These are phyloP conservation scores for Lolium perenne DNA, from an alignment of 176 grass and related monocot species.

Conservation along the genomic window DNA sequence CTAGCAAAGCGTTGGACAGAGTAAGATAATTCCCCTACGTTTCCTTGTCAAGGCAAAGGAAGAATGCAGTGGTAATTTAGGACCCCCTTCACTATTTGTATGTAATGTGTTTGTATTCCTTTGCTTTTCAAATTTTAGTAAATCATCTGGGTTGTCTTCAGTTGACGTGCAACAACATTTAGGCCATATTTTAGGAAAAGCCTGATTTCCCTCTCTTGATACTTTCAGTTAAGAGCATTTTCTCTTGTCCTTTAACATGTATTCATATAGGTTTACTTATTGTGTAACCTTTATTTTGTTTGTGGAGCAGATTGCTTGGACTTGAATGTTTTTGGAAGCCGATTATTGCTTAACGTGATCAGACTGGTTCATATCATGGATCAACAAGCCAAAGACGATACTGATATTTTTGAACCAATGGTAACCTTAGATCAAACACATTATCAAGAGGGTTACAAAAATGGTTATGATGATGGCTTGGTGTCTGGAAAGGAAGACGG, in stretches of 20 bases:
- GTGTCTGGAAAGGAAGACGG: conserved; percentile 69
- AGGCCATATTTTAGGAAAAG: neutral
- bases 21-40: neutral
- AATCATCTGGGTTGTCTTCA: conserved; percentile 13
- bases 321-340: neutral
- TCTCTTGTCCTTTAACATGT: neutral
- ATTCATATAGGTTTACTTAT: neutral
- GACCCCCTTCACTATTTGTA: neutral
- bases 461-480: conserved; percentile 71
- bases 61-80: neutral
- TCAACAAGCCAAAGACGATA: conserved; percentile 24
- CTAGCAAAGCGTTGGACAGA: neutral
- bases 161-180: neutral
- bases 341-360: neutral
- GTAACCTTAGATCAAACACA: conserved; percentile 73
- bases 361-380: conserved; percentile 54
- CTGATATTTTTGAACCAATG: conserved; percentile 64
- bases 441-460: conserved; percentile 69
- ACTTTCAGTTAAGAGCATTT: neutral
- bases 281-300: neutral
- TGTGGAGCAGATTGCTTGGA: conserved; percentile 28
- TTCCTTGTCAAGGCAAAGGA: neutral
- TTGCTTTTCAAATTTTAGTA: neutral
- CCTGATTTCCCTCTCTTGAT: conserved; percentile 11
- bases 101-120: neutral